Base-by-base conservation (phyloP, 139 green algal genomes). In the Spirogloea muscicola region DNA sequence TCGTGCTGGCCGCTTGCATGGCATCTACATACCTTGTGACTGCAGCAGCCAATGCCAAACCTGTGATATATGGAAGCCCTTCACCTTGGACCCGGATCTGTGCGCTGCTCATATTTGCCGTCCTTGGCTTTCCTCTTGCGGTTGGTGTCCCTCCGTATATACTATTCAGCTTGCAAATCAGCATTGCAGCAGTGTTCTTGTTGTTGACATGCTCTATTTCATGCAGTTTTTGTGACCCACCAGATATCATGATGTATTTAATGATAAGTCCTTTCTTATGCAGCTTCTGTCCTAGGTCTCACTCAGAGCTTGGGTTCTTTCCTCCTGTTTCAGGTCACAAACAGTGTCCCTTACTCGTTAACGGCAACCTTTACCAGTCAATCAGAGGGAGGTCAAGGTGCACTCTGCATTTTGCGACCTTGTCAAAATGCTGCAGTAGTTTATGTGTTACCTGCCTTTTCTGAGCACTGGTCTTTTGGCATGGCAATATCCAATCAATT, bases 291-390 rank as follows among this genome's bases (percentile, higher is more conserved):
- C 21, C 46, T 21, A n/a, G 21, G 21, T 55, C 21, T 31, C 21
- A 21, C 46, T 21, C 21, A 21, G n/a, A 55, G 46, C 7, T 21
- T 62, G 6, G 10, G 10, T 10, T 51, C 43, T 51, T 10, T 13
- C 43, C 43, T 10, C 43, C 43, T 13, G 43, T 42, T 29, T 18
- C 69, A 80, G 72, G 34, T 82, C 37, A 82, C 74, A 36, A 62
- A 69, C 49, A 79, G 66, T 6, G 69, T 82, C 34, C 74, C 74
- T 0, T 82, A 74, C 68, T 78, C 74, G 0, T 55, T 80, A 29
- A 80, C 68, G 1, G 74, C 68, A 1, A 34, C 38, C 10, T 71
- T 69, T 40, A 82, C 73, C 33, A 76, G 16, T 25, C 34, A 29
- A 29, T 42, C 27, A 2, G 68, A 68, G 10, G 65, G 74, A 16